Base-by-base conservation (phyloP, 192 early-diverging fungal species). In the Backusella luteola region DNA sequence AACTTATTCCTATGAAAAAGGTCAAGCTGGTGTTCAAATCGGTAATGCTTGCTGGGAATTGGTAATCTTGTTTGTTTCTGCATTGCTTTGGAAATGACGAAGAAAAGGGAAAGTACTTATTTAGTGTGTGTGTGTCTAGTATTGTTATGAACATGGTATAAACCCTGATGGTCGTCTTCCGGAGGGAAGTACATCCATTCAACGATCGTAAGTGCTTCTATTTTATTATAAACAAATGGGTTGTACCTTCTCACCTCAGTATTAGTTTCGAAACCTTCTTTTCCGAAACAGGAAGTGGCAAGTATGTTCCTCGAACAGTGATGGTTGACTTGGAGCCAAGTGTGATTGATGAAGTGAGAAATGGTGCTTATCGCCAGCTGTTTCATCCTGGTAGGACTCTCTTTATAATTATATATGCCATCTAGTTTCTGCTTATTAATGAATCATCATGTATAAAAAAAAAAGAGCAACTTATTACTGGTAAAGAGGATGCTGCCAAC, bases 1-100 rank as follows among this genome's bases (percentile, higher is more conserved):
- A 69, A 41, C 67, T 69, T 36, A 19, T 11, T 69, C 19, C 67
- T 35, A n/a, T n/a, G n/a, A 39, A 38, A 68, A 19, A 69, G 67
- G 67, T 83, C 81, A 96, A 87, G 98, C 98, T 81, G 98, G 98
- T 97, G 96, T 99, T 85, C 98, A 99, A 86, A 99, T 99, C 81
- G 98, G 98, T 93, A 98, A 98, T 90, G 95, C 97, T 89, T 99
- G 98, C 87, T 99, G 98, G 98, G 98, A 99, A 88, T 93, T 99
- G 67, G 67, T 69, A 39, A 69, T 34, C 35, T 67, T 9, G 17
- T 67, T 67, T 49, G 19, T 1, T 49, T 49, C 19, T 49, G 5
- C 29, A 34, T 35, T 34, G 14, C 12, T 67, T 36, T 39, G 11
- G 38, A 67, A 69, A 39, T 36, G 36, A n/a, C 15, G 14, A 67